These are phyloP conservation scores for Venturia effusa DNA, from an alignment of 2,329 filamentous ascomycete genomes.

Conservation along the genomic window DNA sequence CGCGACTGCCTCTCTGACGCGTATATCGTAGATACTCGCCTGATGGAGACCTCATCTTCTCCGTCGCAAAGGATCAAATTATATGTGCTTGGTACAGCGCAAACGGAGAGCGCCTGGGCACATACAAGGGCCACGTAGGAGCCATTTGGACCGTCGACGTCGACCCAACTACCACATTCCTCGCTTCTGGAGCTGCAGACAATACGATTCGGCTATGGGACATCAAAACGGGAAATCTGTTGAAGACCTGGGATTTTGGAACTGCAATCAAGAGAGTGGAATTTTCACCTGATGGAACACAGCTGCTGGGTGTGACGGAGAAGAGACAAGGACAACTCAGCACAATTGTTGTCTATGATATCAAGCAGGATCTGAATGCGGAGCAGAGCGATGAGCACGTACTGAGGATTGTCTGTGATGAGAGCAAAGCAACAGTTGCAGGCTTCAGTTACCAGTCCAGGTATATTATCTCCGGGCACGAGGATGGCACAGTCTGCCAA, in stretches of 20 bases:
- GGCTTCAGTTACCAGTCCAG: slow-evolving; percentile 91
- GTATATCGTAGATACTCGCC: slow-evolving; percentile 58
- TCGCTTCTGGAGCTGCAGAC: slow-evolving; percentile 92
- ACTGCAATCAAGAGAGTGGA: slow-evolving; percentile 97
- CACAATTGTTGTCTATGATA: slow-evolving; percentile 86
- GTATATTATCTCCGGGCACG: slow-evolving; percentile 96
- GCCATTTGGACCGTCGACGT: slow-evolving; percentile 98
- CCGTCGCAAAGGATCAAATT: slow-evolving; percentile 88
- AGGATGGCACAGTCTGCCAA: slow-evolving; percentile 83
- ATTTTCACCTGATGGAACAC: slow-evolving; percentile 87
- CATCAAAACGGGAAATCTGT: slow-evolving; percentile 77
- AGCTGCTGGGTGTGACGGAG: slow-evolving; percentile 89
- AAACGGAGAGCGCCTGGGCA: slow-evolving; percentile 95
- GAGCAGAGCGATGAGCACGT: slow-evolving; percentile 75
- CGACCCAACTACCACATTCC: slow-evolving; percentile 80
- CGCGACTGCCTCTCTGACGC: slow-evolving; percentile 11
- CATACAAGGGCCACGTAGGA: slow-evolving; percentile 93
- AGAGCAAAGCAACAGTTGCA: slow-evolving; percentile 94
- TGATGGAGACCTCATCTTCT: slow-evolving; percentile 96
- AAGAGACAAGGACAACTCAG: slow-evolving; percentile 96
- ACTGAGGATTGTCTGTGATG: slow-evolving; percentile 76
- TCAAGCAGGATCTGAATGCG: slow-evolving; percentile 71
- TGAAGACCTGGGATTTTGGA: slow-evolving; percentile 97
- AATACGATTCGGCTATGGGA: slow-evolving; percentile 98
- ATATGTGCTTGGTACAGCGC: slow-evolving; percentile 95